These are phyloP conservation scores for Buxus sempervirens DNA, from an alignment of 164 flowering plant genomes.

Conservation along the genomic window DNA sequence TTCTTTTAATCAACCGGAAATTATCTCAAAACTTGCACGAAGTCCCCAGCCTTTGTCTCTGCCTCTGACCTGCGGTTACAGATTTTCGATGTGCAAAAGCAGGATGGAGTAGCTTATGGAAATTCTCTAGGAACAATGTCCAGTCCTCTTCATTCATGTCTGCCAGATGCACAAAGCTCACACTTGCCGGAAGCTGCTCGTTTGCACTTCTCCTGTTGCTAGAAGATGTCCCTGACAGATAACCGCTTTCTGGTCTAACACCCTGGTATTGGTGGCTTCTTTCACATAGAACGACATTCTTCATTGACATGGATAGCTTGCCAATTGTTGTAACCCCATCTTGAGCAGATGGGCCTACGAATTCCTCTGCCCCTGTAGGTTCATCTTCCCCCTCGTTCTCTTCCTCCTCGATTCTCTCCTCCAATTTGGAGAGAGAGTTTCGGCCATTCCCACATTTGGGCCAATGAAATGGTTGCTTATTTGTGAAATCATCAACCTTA, in stretches of 20 bases:
- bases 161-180: conserved; percentile 47
- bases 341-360: conserved; percentile 6
- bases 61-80: conserved; percentile 31
- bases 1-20: background rate
- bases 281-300: conserved; percentile 43
- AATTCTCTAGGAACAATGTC: conserved; percentile 43
- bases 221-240: conserved; percentile 28
- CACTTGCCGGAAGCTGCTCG: conserved; percentile 49
- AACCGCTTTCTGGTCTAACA: conserved; percentile 28
- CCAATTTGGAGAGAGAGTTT: conserved; percentile 37
- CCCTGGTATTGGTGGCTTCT: conserved; percentile 36
- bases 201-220: conserved; percentile 41
- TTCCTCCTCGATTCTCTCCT: conserved; percentile 38
- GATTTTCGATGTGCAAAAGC: conserved; percentile 41
- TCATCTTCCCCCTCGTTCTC: conserved; percentile 23
- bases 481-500: conserved; percentile 15
- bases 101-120: conserved; percentile 39
- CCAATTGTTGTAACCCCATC: conserved; percentile 31
- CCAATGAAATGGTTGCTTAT: conserved; percentile 14
- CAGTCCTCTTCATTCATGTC: conserved; percentile 63
- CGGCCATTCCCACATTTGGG: conserved; percentile 24
- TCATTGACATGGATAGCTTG: conserved; percentile 70
- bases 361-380: conserved; percentile 4
- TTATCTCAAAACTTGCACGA: conserved; percentile 61
- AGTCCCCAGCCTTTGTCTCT: conserved; percentile 68